A percentile compares a stretch with the other conserved stretches of the same genome.
Evolutionary conservation across 2,329 filamentous ascomycete species (phyloP).

Genomic region (Colletotrichum sp.): DNA sequence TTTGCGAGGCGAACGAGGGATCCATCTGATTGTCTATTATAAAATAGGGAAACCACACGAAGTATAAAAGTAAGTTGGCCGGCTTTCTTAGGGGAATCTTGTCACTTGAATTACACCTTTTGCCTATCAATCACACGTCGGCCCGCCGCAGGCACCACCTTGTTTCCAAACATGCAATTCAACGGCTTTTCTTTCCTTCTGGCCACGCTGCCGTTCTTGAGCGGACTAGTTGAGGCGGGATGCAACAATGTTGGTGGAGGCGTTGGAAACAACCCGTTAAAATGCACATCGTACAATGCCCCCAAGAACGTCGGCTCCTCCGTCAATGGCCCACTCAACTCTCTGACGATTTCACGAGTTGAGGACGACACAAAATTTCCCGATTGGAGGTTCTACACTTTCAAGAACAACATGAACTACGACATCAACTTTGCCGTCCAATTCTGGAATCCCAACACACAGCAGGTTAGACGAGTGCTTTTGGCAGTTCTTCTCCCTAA

Average conservation of each 20-base stretch:
- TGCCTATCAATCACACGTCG: not conserved
- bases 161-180: not conserved
- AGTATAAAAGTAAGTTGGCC: not conserved
- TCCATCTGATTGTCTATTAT: not conserved
- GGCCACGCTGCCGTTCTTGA: not conserved
- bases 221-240: not conserved
- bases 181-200: not conserved
- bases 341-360: not conserved
- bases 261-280: not conserved
- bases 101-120: not conserved
- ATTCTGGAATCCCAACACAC: not conserved
- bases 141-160: not conserved
- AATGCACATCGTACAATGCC: not conserved
- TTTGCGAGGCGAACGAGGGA: not conserved
- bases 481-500: fast-evolving
- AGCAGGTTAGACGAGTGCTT: not conserved
- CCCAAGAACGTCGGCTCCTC: not conserved
- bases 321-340: not conserved
- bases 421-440: not conserved
- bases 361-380: not conserved
- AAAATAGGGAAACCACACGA: not conserved
- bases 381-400: not conserved
- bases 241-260: not conserved
- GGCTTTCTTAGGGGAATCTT: not conserved
- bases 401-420: not conserved